Percentiles rank a stretch among this genome's conserved stretches.
Evolutionary conservation across 768 basidiomycete species (phyloP).

Genomic region (Tylopilus sp.): DNA sequence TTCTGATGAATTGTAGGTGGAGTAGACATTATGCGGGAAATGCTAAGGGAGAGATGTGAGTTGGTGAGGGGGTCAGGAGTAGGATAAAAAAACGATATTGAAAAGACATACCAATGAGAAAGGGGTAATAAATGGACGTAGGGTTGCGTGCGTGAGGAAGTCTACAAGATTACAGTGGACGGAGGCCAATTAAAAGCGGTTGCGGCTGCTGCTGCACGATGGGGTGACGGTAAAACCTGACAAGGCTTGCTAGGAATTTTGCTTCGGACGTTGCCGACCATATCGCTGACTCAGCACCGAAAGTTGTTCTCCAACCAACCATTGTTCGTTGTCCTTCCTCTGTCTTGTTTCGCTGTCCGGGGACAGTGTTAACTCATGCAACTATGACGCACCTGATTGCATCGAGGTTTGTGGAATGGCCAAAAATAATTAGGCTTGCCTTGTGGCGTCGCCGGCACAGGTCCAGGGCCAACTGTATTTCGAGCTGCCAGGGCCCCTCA

Average conservation of each 20-base stretch:
- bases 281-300: slow-evolving; percentile 28
- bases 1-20: slow-evolving; percentile 50
- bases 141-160: slow-evolving; percentile 33
- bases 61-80: slow-evolving; percentile 7
- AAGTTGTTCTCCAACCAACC: not conserved
- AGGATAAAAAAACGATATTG: not conserved
- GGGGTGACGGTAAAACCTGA: slow-evolving; percentile 22
- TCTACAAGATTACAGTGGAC: slow-evolving; percentile 37
- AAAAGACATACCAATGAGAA: slow-evolving; percentile 23
- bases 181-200: slow-evolving; percentile 27
- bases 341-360: too few relatives aligned
- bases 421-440: too few relatives aligned
- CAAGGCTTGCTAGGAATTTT: slow-evolving; percentile 23
- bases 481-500: too few relatives aligned
- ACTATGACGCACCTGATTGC: too few relatives aligned
- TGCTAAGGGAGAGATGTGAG: slow-evolving; percentile 17
- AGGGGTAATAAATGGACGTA: slow-evolving; percentile 34
- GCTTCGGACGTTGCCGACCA: slow-evolving; percentile 28
- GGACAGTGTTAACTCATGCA: too few relatives aligned
- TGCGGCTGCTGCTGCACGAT: slow-evolving; percentile 24
- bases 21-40: slow-evolving; percentile 36
- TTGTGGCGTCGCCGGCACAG: too few relatives aligned
- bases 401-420: too few relatives aligned
- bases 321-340: too few relatives aligned
- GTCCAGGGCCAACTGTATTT: too few relatives aligned